Conservation (phyloP, 352 stramenopile genomes). For the Phytophthora podocarpi region DNA sequence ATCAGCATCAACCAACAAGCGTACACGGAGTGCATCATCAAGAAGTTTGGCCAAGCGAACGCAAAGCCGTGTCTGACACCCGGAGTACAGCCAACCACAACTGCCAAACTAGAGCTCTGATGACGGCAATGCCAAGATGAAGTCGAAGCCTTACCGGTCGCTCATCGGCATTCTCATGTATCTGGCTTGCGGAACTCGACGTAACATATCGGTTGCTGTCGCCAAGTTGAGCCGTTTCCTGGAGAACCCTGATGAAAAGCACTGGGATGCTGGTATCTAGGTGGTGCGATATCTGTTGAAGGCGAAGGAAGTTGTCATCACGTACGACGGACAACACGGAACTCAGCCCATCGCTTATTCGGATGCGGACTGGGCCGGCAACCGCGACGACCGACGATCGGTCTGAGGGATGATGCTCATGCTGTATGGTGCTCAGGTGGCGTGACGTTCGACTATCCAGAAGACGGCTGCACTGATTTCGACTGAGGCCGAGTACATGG, state of each 20-base stretch:
- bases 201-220: slow-evolving; percentile 20
- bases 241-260: no score
- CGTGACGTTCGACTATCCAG: slow-evolving; percentile 21
- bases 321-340: slow-evolving; percentile 1
- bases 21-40: background rate
- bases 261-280: no score
- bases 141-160: slow-evolving; percentile 21
- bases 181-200: slow-evolving; percentile 23
- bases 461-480: slow-evolving; percentile 26
- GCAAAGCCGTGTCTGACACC: no score
- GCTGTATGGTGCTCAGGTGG: slow-evolving; percentile 17
- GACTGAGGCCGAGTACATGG: slow-evolving; percentile 37
- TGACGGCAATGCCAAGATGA: no score
- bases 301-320: slow-evolving; percentile 20
- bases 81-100: no score
- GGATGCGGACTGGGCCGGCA: slow-evolving; percentile 27
- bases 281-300: slow-evolving; percentile 22
- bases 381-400: slow-evolving; percentile 24
- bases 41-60: background rate
- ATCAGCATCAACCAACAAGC: no score
- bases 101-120: no score
- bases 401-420: slow-evolving; percentile 19
- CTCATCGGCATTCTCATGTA: slow-evolving; percentile 29
- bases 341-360: slow-evolving; percentile 10
- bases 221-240: slow-evolving; percentile 26